Base-by-base conservation (phyloP, 192 early-diverging fungal species). In the Coemansia sp. region DNA sequence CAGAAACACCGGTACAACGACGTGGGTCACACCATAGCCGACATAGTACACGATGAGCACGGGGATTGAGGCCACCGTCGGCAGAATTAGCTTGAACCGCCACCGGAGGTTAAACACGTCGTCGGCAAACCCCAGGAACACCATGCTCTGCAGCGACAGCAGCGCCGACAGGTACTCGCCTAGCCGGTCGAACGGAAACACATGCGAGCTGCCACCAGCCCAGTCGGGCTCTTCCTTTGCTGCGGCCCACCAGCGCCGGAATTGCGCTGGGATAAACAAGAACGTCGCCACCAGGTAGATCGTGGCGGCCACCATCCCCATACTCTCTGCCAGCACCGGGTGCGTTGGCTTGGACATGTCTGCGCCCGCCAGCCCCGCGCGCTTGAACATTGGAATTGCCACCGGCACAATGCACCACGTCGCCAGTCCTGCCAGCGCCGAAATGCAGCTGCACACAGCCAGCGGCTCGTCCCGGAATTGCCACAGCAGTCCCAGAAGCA, bases 51-150 rank as follows among this genome's bases (percentile, higher is more conserved):
- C 91, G 54, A 92, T 89, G 37, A 99, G 76, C 16, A 98, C 64
- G 10, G 96, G 96, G 26, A 98, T 82, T 0, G 90, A 87, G 0
- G 96, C 93, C 37, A 98, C 81, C 0, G 88, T 80, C 8, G 96
- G 94, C 44, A 99, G 79, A 67, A 87, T 81, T 32, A 99, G 82
- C 67, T 99, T 99, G 67, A 91, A 88, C 32, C 94, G 63, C 96
- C 96, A 98, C 19, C 89, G 67, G 47, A 99, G 83, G 70, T 96
- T 86, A 48, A 99, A 80, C 11, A 99, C 88, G 60, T 99, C 96
- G 66, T 99, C 96, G 16, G 92, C 94, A 60, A 99, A 98, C 7
- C 96, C 96, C 34, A 99, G 76, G 32, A 99, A 87, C 11, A 94
- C 84, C 96, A 99, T 99, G 41, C 86, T 88, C 53, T 94, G 89